Evolutionary conservation across 371 early-diverging fungal species (phyloP), one percentile per base, ranked within the genome.

Genomic region (Coemansia sp.): DNA sequence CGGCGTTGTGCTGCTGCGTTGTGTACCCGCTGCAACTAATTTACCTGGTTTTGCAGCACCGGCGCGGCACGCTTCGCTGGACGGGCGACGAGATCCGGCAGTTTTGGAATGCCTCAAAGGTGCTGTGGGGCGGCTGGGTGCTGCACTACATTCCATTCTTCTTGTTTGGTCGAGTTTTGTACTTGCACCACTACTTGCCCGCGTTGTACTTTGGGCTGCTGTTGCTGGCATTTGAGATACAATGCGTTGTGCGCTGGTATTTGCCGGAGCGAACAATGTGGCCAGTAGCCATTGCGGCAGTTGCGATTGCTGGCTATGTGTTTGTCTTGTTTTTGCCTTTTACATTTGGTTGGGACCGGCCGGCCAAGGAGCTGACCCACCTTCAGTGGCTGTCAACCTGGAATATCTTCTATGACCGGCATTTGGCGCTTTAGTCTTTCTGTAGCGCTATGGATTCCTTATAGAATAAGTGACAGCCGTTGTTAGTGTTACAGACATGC

Each of bases 101-200:
- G 57, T 95, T 90, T 65, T 70, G 79, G 32, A 87, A 85, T 68
- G 85, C 81, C 7, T 83, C 83, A 39, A 89, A 93, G 76, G 76
- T 89, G 10, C 82, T 89, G 52, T 79, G 82, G 72, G 72, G 89
- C 20, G 99, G 99, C 10, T 99, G 97, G 96, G 77, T 89, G 62
- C 81, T 99, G 55, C 99, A 99, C 76, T 99, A 95, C 79, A 53
- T 93, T 8, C 98, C 99, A 8, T 99, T 99, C 81, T 95, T 86
- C 69, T 85, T 97, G 52, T 95, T 99, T 92, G 95, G 94, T 9
- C 90, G 99, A 56, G 99, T 99, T 48, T 90, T 91, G 1, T 97
- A 97, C 70, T 79, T 99, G 26, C 99, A 98, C 77, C 99, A 99
- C 75, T 98, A 99, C 79, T 93, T 96, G 80, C 98, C 99, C 0